Percentiles rank a stretch among this genome's conserved stretches.
Evolutionary conservation across 805 yeast species (phyloP).

Genomic region (Teunomyces gatunensis): DNA sequence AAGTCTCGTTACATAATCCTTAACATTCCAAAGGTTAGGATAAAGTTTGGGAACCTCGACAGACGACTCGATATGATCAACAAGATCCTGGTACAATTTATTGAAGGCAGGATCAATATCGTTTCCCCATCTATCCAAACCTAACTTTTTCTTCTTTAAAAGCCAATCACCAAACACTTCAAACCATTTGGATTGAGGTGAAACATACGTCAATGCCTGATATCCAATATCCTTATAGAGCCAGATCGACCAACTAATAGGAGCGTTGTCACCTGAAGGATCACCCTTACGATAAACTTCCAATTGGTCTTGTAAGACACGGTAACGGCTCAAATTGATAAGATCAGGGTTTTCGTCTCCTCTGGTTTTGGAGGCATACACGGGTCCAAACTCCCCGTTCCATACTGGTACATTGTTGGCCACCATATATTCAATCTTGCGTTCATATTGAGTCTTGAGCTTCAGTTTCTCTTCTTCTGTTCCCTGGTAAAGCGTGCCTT

Average conservation of each 20-base stretch:
- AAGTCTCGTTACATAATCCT: slow-evolving; percentile 38
- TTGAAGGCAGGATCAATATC: slow-evolving; percentile 42
- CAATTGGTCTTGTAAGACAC: slow-evolving; percentile 46
- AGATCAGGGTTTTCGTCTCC: slow-evolving; percentile 39
- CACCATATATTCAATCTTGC: slow-evolving; percentile 44
- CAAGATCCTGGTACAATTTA: slow-evolving; percentile 33
- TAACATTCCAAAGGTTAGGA: slow-evolving; percentile 39
- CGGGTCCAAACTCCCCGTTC: slow-evolving; percentile 56
- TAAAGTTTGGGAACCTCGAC: slow-evolving; percentile 42
- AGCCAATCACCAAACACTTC: slow-evolving; percentile 42
- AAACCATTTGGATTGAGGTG: slow-evolving; percentile 44
- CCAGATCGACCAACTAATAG: slow-evolving; percentile 54
- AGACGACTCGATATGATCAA: slow-evolving; percentile 30
- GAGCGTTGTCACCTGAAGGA: slow-evolving; percentile 45
- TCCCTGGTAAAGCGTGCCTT: slow-evolving; percentile 32
- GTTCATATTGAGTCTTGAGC: slow-evolving; percentile 36
- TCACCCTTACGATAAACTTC: slow-evolving; percentile 43
- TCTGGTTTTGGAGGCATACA: slow-evolving; percentile 42
- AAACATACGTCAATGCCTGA: slow-evolving; percentile 48
- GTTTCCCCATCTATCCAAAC: slow-evolving; percentile 51
- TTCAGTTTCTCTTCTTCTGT: slow-evolving; percentile 32
- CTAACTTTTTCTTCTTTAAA: slow-evolving; percentile 41
- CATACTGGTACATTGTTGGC: slow-evolving; percentile 46
- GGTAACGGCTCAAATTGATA: slow-evolving; percentile 39
- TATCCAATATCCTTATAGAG: slow-evolving; percentile 52